Conservation (phyloP, 768 basidiomycete genomes). For the Lentinus tigrinus region DNA sequence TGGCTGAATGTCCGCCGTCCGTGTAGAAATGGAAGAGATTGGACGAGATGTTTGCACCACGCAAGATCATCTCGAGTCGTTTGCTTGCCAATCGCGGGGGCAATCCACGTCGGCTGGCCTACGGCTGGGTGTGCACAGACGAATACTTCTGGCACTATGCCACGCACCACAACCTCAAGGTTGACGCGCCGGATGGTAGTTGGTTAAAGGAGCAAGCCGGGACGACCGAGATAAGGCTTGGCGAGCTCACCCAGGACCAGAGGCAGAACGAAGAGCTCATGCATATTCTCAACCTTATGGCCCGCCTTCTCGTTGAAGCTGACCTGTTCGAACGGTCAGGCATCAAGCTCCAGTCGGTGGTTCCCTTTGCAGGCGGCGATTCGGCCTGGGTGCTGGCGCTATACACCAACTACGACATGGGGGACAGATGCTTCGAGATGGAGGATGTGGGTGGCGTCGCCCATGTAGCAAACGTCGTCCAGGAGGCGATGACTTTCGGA, state of each 20-base stretch:
- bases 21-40: not conserved
- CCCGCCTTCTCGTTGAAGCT: not conserved
- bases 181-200: not conserved
- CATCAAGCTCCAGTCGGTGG: not conserved
- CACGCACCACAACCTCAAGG: not conserved
- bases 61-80: not conserved
- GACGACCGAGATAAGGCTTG: not conserved
- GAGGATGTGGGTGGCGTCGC: not conserved
- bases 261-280: too few relatives aligned
- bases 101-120: not conserved
- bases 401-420: not conserved
- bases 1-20: not conserved
- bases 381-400: not conserved
- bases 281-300: too few relatives aligned
- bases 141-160: not conserved
- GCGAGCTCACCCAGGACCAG: not conserved
- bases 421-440: not conserved
- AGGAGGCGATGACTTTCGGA: not conserved
- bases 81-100: not conserved
- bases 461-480: not conserved
- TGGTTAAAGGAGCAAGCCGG: not conserved
- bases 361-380: not conserved
- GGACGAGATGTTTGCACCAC: not conserved
- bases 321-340: not conserved
- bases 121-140: not conserved